phyloP scores from a whole-genome alignment of 257 asterid genomes.

The Oldenlandia corymbosa region DNA sequence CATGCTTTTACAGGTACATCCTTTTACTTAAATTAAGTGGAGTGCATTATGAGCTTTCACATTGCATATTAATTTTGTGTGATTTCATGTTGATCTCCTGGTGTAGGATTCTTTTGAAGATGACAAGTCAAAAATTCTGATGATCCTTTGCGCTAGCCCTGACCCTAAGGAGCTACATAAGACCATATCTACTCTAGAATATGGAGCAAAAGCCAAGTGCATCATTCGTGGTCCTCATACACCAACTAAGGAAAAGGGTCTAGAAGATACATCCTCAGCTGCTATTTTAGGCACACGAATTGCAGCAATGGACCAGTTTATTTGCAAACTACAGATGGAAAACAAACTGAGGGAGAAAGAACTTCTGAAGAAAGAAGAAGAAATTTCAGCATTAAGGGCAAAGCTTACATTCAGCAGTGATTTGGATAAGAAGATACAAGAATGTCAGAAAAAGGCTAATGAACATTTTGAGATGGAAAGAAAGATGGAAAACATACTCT shows the following conservation, averaged over 20 bases:
- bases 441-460: conserved; percentile 55
- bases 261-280: conserved; percentile 72
- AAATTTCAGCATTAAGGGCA: conserved; percentile 48
- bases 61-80: too few species aligned
- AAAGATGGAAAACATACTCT: conserved; percentile 65
- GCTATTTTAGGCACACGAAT: conserved; percentile 66
- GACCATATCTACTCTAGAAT: conserved; percentile 84
- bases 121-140: conserved; percentile 79
- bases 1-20: conserved; percentile 89
- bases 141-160: conserved; percentile 94
- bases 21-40: too few species aligned
- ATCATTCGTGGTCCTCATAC: conserved; percentile 79
- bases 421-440: conserved; percentile 55
- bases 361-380: conserved; percentile 61
- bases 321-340: conserved; percentile 69
- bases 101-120: conserved; percentile 92
- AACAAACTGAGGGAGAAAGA: conserved; percentile 58
- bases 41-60: too few species aligned
- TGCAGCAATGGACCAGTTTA: conserved; percentile 78
- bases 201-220: conserved; percentile 96
- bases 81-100: conserved; percentile 7
- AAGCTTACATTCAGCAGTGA: conserved; percentile 48
- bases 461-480: conserved; percentile 63
- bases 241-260: conserved; percentile 60
- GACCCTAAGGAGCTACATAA: conserved; percentile 90